Evolutionary conservation across 2,329 filamentous ascomycete species (phyloP).

Genomic region (Pleoardoris graminearum): DNA sequence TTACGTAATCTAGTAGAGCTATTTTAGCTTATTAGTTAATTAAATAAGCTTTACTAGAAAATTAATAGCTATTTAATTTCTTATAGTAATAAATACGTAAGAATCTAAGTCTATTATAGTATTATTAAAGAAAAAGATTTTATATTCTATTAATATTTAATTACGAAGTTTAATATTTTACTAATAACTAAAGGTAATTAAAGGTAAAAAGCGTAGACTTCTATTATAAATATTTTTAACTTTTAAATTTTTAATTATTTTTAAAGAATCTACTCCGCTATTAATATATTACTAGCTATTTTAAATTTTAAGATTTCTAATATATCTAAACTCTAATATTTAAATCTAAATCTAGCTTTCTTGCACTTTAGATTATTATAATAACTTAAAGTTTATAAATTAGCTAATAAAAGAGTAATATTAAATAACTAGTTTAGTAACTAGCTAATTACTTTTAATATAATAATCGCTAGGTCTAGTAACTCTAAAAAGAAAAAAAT

Average conservation of each 20-base stretch:
- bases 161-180: constrained; percentile 13
- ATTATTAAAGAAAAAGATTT: constrained; percentile 17
- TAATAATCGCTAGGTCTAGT: constrained; percentile 14
- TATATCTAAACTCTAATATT: constrained; percentile 2
- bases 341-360: constrained; percentile 6
- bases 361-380: constrained; percentile 19
- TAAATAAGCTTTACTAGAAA: constrained; percentile 22
- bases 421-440: constrained; percentile 14
- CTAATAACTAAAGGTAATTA: constrained; percentile 4
- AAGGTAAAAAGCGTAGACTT: constrained; percentile 16
- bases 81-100: constrained; percentile 18
- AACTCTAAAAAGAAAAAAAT: constrained; percentile 10
- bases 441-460: constrained; percentile 13
- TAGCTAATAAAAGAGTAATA: constrained; percentile 12
- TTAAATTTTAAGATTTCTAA: constrained; percentile 10
- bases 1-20: constrained; percentile 15
- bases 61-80: constrained; percentile 23
- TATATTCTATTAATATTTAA: constrained; percentile 21
- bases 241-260: constrained; percentile 15
- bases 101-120: constrained; percentile 22
- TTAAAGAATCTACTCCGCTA: constrained; percentile 14
- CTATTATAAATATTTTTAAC: constrained; percentile 17
- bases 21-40: constrained; percentile 18
- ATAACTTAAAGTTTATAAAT: constrained; percentile 10
- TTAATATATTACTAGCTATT: constrained; percentile 13